Evolutionary conservation across 106 monocot species (phyloP), one percentile per base, ranked within the genome.

Genomic region (Dendrobium chrysotoxum): DNA sequence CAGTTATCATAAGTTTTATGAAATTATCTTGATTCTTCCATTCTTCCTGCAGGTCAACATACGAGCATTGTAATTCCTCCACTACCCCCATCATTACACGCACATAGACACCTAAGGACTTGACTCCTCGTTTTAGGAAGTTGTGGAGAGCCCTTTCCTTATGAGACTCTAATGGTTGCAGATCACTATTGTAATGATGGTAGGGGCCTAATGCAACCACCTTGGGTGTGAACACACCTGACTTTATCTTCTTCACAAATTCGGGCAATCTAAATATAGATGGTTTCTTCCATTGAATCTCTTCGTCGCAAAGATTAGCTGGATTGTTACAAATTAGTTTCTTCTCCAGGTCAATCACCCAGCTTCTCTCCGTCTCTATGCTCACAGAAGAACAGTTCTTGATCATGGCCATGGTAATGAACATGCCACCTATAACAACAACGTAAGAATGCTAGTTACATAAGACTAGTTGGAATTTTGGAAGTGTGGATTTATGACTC

Each of bases 111-210:
- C 71, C 67, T 4, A 86, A 39, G 39, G 76, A 54, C 80, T 71
- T 82, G 0, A 31, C 38, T 17, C 65, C 0, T 25, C 80, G 58
- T 66, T 53, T 65, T 30, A 86, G 82, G 66, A 86, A 76, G 53
- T 83, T 79, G 41, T 75, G 42, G 28, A 86, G 75, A 4, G 86
- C 86, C 39, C 86, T 31, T 20, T 53, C 65, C 77, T 86, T 86
- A 75, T 86, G 86, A 30, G 84, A 84, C 78, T 67, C 58, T 35
- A 79, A 81, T 17, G 84, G 78, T 41, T 75, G 81, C 38, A 28
- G 78, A 79, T 86, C 55, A 71, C 41, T 2, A 64, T 80, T 50
- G 77, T 83, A 40, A 80, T 80, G 83, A 67, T 80, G 30, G 77
- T 41, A 11, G 80, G 86, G 26, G 77, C 80, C 5, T 20, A 47